phyloP scores from a whole-genome alignment of 345 rosid species.

The Excoecaria agallocha region DNA sequence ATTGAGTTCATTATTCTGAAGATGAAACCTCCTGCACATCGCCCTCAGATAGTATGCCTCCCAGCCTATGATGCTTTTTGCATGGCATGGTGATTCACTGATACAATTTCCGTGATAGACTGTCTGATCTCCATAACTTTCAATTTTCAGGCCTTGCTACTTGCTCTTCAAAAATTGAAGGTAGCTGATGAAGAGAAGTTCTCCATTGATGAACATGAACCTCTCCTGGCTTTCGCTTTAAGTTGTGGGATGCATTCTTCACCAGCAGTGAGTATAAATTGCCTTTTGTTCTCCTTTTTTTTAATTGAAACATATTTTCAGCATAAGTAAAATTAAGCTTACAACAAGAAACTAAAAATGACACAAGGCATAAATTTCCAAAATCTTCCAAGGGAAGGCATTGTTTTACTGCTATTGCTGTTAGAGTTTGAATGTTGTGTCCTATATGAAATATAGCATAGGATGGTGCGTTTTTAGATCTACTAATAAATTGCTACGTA shows the following conservation, averaged over 20 bases:
- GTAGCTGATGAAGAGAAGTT: constrained; percentile 44
- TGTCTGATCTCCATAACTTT: constrained; percentile 4
- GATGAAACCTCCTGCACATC: constrained; percentile 58
- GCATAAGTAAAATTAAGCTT: background rate
- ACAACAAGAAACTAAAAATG: background rate
- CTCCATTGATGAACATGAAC: constrained; percentile 55
- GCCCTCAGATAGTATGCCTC: constrained; percentile 56
- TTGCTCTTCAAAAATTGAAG: constrained; percentile 55
- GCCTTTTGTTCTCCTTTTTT: constrained; percentile 2
- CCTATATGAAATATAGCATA: background rate
- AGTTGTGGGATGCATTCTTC: constrained; percentile 66
- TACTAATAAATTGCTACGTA: background rate
- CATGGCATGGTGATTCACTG: background rate
- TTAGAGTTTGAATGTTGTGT: background rate
- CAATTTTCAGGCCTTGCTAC: constrained; percentile 46
- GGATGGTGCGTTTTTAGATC: background rate
- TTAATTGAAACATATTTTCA: background rate
- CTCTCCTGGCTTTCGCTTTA: constrained; percentile 55
- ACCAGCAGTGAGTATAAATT: constrained; percentile 53
- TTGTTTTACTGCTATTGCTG: background rate
- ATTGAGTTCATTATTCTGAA: constrained; percentile 54
- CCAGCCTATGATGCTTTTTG: background rate
- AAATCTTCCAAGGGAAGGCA: background rate
- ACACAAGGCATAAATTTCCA: background rate
- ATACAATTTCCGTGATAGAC: background rate